Conservation (phyloP, 2,329 filamentous ascomycete species). For the Drechslera avenae region DNA sequence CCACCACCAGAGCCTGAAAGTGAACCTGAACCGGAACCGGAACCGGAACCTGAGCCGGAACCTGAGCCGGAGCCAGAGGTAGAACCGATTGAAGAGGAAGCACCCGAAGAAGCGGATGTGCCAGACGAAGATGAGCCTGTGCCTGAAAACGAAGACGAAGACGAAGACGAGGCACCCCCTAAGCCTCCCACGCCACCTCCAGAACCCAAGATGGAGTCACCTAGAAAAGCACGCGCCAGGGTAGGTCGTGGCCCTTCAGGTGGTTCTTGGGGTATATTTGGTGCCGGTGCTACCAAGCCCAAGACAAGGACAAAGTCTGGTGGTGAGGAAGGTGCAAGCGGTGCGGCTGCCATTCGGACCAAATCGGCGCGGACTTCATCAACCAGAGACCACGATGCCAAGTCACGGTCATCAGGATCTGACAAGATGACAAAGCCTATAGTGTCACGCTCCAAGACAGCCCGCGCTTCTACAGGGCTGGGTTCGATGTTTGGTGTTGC, state of each 20-base stretch:
- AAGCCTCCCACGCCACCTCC: conserved; percentile 57
- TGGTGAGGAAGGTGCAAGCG: conserved; percentile 35
- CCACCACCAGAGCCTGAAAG: conserved; percentile 10
- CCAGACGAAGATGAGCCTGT: conserved; percentile 28
- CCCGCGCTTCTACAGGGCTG: conserved; percentile 64
- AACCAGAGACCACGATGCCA: conserved; percentile 63
- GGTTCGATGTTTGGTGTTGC: conserved; percentile 64
- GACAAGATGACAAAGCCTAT: conserved; percentile 65
- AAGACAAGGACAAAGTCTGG: conserved; percentile 45
- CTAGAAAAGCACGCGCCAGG: conserved; percentile 75
- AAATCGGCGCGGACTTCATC: conserved; percentile 59
- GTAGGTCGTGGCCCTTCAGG: conserved; percentile 68
- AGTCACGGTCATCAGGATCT: conserved; percentile 73
- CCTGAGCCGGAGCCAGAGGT: conserved; percentile 23
- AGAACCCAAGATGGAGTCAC: conserved; percentile 57
- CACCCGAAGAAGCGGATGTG: conserved; percentile 25
- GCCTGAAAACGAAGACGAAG: conserved; percentile 34
- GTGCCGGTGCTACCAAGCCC: conserved; percentile 52
- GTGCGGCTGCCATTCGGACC: conserved; percentile 57
- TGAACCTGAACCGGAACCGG: conserved; percentile 14
- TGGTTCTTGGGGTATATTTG: conserved; percentile 74
- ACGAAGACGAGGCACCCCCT: conserved; percentile 33
- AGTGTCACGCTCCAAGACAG: conserved; percentile 57
- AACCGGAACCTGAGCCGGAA: conserved; percentile 23
- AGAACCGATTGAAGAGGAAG: conserved; percentile 30